Evolutionary conservation across 2,329 filamentous ascomycete species (phyloP), one percentile per base, ranked within the genome.

Genomic region (Zymoseptoria brevis): DNA sequence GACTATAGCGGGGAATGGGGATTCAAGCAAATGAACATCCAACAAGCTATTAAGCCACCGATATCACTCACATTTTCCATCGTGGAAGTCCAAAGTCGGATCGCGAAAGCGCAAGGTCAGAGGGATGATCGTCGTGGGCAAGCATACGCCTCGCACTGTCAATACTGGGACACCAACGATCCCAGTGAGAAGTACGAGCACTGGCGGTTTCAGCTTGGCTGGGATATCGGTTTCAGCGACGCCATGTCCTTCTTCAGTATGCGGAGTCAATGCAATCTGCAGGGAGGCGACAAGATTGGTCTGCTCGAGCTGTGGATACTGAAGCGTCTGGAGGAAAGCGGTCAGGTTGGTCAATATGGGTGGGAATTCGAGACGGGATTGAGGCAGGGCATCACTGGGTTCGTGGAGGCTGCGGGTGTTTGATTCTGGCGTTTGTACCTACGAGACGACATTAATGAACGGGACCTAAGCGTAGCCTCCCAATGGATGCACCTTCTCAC

Each of bases 1-100:
- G 77, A 78, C n/a, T 29, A 29, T n/a, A 82, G 81, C 11, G 82
- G 81, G 11, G 82, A 83, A 68, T 85, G 83, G 83, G 82, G 82
- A 0, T 84, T 85, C 71, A 75, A 76, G 19, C 75, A 79, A 45
- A 80, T 82, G 71, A 76, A 74, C 8, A 76, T 80, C 21, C 75
- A 74, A 21, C 70, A 73, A 2, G 75, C 76, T 35, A 75, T 82
- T 57, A 64, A 68, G 0, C 64, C 76, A 1, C 76, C 81, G 41
- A 56, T 64, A 45, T 68, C 73, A 57, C 69, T 80, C 57, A 64
- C 64, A 1, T 63, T 81, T 54, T 59, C 72, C 24, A 64, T 65
- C 3, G 63, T 68, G 4, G 74, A 80, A 8, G 71, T 81, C 4
- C 64, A 64, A 5, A 57, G 62, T 2, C 72, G 76, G 3, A 63